Evolutionary conservation across 495 filamentous ascomycete species (phyloP), one percentile per base, ranked within the genome.

Genomic region (Aspergillus diversus): DNA sequence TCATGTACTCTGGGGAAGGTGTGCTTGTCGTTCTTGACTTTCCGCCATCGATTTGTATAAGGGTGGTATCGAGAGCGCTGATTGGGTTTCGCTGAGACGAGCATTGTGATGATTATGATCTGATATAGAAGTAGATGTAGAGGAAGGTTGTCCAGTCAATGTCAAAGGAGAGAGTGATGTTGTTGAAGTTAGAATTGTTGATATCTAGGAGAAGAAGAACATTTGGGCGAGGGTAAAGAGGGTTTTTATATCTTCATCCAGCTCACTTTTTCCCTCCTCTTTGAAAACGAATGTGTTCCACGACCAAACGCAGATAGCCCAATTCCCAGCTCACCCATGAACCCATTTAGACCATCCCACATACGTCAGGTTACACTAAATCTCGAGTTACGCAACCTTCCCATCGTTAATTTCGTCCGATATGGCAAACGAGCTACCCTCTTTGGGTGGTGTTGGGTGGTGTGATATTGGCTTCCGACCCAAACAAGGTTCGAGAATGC

Each of bases 31-130:
- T 61, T 48, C 37, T 55, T 55, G 51, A 7, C 33, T 51, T 31
- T 48, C 27, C n/a, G 42, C 59, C 59, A 61, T 49, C 52, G 51
- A 49, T 33, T 15, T 17, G 31, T 9, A 15, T 55, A 55, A 31
- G 32, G 51, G 8, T 55, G 13, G 21, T 54, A 12, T 7, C 59
- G 59, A 39, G 61, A 65, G 59, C 49, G 68, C 50, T 37, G 47
- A 7, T 55, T 43, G 59, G 63, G 21, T n/a, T 32, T 56, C 5
- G 34, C 12, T 8, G 61, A 51, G 31, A 55, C 59, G n/a, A 49
- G 50, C 59, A 61, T 55, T 4, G 42, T 48, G 55, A 48, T 13
- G 21, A 39, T 48, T 13, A 7, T 17, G 37, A 27, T 55, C 37
- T 34, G 13, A 49, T 51, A 55, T 5, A 21, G 5, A 17, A 32